Evolutionary conservation across 1,284 basidiomycete genomes (phyloP), one percentile per base, ranked within the genome.

Genomic region (Rhodofomes roseus): DNA sequence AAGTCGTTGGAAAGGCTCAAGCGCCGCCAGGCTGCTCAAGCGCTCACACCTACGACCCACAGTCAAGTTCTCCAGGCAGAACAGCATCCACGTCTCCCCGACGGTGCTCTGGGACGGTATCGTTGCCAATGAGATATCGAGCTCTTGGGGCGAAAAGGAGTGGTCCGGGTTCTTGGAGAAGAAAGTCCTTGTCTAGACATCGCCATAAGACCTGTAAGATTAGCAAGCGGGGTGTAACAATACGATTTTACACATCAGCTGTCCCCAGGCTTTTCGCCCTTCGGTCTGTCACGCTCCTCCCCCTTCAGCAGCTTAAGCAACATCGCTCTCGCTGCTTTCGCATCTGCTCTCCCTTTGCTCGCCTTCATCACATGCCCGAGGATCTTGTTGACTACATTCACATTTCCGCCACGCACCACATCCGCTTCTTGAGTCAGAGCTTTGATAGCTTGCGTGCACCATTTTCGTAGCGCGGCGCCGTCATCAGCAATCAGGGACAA

Each of bases 61-160:
- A 90, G 87, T 95, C 77, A 96, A 96, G 76, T 89, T 91, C 71
- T 87, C 92, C 6, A 81, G 95, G 63, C 95, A 97, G 79, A 97
- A 97, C 65, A 81, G 92, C 5, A 87, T 97, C 56, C 95, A 97
- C 67, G 93, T 96, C 55, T 96, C 94, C 34, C 95, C 95, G 1
- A 94, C 94, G 9, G 90, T 85, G 0, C 76, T 95, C 2, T 93
- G 89, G 85, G 90, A 95, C 69, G 96, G 96, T 7, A 77, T 98
- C 36, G 73, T 95, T 59, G 91, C 87, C 22, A 82, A 79, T 52
- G 86, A 91, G 61, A 82, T 97, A 50, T 93, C 90, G 3, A 94
- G 91, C 65, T 85, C 87, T 11, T 98, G 93, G 88, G 87, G 84
- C 5, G 82, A 88, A 68, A 81, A 82, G 53, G 92, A 98, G 68